Evolutionary conservation across 306 rosid genomes (phyloP), one percentile per base, ranked within the genome.

Genomic region (Prosopis cineraria): DNA sequence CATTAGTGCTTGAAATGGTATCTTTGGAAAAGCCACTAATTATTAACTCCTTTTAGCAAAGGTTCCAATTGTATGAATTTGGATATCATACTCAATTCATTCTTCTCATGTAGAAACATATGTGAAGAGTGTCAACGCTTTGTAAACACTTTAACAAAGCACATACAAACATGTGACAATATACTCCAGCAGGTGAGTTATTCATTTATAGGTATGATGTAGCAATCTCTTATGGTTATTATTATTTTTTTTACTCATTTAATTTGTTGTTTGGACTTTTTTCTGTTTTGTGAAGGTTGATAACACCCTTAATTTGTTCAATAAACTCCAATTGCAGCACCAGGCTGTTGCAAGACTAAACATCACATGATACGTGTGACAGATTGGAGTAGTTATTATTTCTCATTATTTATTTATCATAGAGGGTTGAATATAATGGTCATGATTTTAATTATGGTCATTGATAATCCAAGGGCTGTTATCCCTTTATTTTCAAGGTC

Each of bases 311-410:
- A 95, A 87, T 79, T 85, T 89, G 68, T 92, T 92, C 84, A 89
- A 90, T 22, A 97, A 90, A 44, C 81, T 94, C 43, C 97, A 94
- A 68, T 76, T 88, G 87, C 97, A 94, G 85, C 98, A 94, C 84
- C 93, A 92, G 74, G 97, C 97, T 33, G 97, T 94, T 25, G 97
- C 97, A 94, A 94, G 92, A 94, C 98, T 90, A 90, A 88, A 94
- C 98, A 2, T 97, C 92, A 70, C 98, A 94, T 72, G 98, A 92
- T 88, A 97, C 98, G 6, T 94, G 97, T 66, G 98, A 94, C 37
- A 81, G 95, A 73, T 68, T 94, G 93, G 98, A 90, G 58, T 48
- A 89, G 20, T 84, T 76, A 70, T 77, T 68, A 68, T 70, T 50
- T 78, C 33, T 24, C n/a, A 24, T 13, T 24, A 76, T 69, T 30